A percentile compares a stretch with the other conserved stretches of the same genome.
Evolutionary conservation across 2,329 filamentous ascomycete genomes (phyloP).

Genomic region (Neonectria neomacrospora): DNA sequence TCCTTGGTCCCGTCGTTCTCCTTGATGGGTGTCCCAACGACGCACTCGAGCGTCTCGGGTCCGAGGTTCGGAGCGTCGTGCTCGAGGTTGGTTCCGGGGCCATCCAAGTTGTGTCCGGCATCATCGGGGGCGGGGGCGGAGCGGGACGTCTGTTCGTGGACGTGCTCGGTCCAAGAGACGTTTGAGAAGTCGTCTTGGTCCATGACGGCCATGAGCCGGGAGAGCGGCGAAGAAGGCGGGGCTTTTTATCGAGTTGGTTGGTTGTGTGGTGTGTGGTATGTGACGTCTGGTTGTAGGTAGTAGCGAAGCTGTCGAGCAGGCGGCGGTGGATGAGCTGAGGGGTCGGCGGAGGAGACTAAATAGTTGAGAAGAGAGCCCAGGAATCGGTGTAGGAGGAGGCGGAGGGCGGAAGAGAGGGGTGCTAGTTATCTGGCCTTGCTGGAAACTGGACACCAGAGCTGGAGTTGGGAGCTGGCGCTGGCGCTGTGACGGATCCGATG

Average conservation of each 20-base stretch:
- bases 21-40: conserved; percentile 85
- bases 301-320: neutral
- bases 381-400: neutral
- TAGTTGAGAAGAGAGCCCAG: neutral
- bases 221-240: conserved; percentile 5
- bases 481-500: conserved; percentile 10
- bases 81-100: conserved; percentile 60
- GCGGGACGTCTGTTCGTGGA: conserved; percentile 52
- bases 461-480: conserved; percentile 10
- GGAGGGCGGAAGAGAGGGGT: neutral
- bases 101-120: conserved; percentile 52
- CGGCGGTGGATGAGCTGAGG: neutral
- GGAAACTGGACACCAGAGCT: neutral
- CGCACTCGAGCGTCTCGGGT: conserved; percentile 83
- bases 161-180: conserved; percentile 79
- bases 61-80: conserved; percentile 72
- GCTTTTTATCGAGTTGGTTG: neutral
- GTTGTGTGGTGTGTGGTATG: neutral
- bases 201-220: conserved; percentile 52
- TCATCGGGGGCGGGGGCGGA: conserved; percentile 40
- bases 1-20: conserved; percentile 98
- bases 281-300: neutral
- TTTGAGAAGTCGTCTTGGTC: conserved; percentile 81
- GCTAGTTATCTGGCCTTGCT: neutral
- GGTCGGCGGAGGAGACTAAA: neutral